Percentiles rank a stretch among this genome's conserved stretches.
Conservation (phyloP, 2,329 filamentous ascomycete species). For the Keithomyces neogunnii region DNA sequence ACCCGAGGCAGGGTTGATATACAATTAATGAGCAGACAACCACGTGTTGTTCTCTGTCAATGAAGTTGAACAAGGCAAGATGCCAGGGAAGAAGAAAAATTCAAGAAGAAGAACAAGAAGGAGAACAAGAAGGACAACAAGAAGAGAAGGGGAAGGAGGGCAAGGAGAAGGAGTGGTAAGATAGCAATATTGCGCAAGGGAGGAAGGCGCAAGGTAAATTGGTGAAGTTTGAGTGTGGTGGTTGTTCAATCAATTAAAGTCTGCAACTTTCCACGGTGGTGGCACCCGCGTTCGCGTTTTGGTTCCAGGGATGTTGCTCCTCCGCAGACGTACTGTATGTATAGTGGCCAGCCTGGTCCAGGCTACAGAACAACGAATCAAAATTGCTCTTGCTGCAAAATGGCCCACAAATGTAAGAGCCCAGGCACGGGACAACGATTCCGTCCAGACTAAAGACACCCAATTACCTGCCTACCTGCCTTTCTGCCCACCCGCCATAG, state of each 20-base stretch:
- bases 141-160: not conserved
- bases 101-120: not conserved
- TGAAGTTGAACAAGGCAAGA: not conserved
- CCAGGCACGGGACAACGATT: no score
- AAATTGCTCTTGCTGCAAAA: not conserved
- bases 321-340: no score
- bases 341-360: not conserved
- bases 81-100: not conserved
- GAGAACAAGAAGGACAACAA: not conserved
- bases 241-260: constrained; percentile 8
- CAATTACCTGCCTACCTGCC: no score
- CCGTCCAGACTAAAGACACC: no score
- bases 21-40: not conserved
- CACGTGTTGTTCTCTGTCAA: not conserved
- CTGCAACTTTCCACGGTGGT: constrained; percentile 4
- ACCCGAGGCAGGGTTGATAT: not conserved
- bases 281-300: constrained; percentile 24
- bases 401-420: no score
- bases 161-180: not conserved
- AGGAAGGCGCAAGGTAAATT: constrained; percentile 1
- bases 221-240: not conserved
- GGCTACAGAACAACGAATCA: not conserved
- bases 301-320: constrained; percentile 6
- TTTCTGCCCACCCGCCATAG: no score
- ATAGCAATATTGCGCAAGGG: not conserved